Conservation (phyloP, 805 yeast species). For the Candida ipomoeae region DNA sequence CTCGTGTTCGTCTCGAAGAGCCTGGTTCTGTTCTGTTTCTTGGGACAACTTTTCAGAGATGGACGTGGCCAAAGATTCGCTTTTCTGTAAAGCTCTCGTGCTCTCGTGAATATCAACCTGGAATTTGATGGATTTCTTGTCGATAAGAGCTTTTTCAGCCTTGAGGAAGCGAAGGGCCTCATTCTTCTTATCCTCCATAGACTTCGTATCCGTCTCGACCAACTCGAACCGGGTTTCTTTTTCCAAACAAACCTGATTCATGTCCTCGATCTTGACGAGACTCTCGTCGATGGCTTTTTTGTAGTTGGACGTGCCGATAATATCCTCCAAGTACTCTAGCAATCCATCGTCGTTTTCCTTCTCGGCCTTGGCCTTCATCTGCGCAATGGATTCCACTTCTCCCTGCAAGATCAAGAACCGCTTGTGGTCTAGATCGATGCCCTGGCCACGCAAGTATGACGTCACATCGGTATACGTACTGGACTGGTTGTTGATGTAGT, state of each 20-base stretch:
- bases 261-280: conserved; percentile 56
- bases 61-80: conserved; percentile 34
- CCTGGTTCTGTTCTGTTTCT: conserved; percentile 42
- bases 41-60: conserved; percentile 38
- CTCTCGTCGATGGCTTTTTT: conserved; percentile 70
- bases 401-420: conserved; percentile 94
- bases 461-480: conserved; percentile 81
- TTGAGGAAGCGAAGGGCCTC: conserved; percentile 64
- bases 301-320: conserved; percentile 88
- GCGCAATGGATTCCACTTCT: conserved; percentile 97
- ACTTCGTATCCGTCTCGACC: conserved; percentile 70
- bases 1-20: conserved; percentile 26
- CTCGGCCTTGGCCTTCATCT: conserved; percentile 97
- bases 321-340: conserved; percentile 91
- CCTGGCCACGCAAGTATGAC: conserved; percentile 64
- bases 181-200: conserved; percentile 61
- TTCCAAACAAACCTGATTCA: conserved; percentile 76
- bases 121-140: conserved; percentile 49
- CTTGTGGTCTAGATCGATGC: conserved; percentile 92
- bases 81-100: conserved; percentile 35
- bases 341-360: conserved; percentile 89
- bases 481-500: conserved; percentile 64
- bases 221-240: conserved; percentile 75
- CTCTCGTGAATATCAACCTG: conserved; percentile 49
- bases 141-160: conserved; percentile 57